Evolutionary conservation across 1,139 yeast genomes (phyloP).

Genomic region (Oligophagozyma castellii): DNA sequence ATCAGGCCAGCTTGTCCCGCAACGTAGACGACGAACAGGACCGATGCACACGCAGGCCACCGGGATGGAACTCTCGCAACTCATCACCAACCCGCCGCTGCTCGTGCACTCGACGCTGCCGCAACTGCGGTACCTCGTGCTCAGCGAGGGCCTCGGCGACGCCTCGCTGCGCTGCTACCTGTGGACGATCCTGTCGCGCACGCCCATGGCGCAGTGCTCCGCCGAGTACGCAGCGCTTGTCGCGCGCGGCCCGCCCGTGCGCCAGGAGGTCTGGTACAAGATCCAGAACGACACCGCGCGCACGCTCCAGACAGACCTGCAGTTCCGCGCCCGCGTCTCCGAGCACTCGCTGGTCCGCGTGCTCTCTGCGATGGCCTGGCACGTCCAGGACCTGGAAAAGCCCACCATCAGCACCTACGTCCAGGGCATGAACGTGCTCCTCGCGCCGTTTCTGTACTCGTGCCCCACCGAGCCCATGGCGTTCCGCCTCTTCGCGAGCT

Average conservation of each 20-base stretch:
- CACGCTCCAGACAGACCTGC: constrained; percentile 63
- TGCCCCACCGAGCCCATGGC: constrained; percentile 82
- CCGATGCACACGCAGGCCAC: neutral
- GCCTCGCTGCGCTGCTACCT: constrained; percentile 50
- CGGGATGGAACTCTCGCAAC: constrained; percentile 3
- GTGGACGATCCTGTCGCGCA: constrained; percentile 68
- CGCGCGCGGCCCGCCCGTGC: constrained; percentile 42
- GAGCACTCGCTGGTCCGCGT: constrained; percentile 59
- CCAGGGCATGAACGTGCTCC: constrained; percentile 80
- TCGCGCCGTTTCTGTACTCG: constrained; percentile 73
- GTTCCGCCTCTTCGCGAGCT: constrained; percentile 40
- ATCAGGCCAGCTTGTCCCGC: too few relatives aligned
- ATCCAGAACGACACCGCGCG: constrained; percentile 81
- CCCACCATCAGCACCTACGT: constrained; percentile 39
- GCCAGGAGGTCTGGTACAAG: constrained; percentile 42
- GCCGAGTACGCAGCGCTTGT: constrained; percentile 43
- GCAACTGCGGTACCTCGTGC: constrained; percentile 64
- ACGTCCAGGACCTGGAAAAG: constrained; percentile 10
- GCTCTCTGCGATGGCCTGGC: constrained; percentile 61
- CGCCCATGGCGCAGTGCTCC: constrained; percentile 42
- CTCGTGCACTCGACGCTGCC: constrained; percentile 59
- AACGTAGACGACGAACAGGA: too few relatives aligned
- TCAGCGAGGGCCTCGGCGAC: constrained; percentile 60
- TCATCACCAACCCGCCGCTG: constrained; percentile 21
- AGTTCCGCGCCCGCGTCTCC: constrained; percentile 51